These are phyloP conservation scores for Hypoxylon sp. DNA, from an alignment of 2,329 filamentous ascomycete genomes.

Conservation along the genomic window DNA sequence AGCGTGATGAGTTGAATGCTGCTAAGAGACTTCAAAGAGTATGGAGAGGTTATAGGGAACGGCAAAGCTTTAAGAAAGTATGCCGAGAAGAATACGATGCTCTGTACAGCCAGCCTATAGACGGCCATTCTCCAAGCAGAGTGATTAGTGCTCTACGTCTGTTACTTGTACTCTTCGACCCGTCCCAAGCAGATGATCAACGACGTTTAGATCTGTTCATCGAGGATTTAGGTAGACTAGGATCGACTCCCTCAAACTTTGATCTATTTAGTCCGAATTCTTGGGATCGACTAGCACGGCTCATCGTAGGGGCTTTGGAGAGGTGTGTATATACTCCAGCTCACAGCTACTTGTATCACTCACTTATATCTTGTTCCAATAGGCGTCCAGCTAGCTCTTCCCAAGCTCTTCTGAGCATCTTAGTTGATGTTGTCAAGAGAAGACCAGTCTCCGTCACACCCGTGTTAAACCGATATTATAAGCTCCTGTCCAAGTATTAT, in stretches of 20 bases:
- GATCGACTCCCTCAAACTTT: conserved; percentile 30
- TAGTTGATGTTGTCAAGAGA: conserved; percentile 53
- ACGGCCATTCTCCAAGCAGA: conserved; percentile 50
- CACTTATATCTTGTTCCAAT: conserved; percentile 31
- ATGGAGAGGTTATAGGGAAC: conserved; percentile 83
- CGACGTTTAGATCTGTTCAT: conserved; percentile 63
- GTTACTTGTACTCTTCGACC: conserved; percentile 66
- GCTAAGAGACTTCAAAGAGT: conserved; percentile 80
- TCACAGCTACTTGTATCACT: background rate
- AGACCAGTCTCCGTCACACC: conserved; percentile 52
- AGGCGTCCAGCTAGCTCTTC: conserved; percentile 48
- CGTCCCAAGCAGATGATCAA: conserved; percentile 62
- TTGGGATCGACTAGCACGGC: conserved; percentile 49
- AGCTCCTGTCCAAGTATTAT: conserved; percentile 57
- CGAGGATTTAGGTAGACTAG: conserved; percentile 56
- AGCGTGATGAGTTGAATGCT: conserved; percentile 83
- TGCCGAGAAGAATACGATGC: conserved; percentile 76
- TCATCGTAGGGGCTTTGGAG: conserved; percentile 51
- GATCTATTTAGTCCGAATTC: conserved; percentile 38
- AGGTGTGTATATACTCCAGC: conserved; percentile 41
- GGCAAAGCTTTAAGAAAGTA: conserved; percentile 69
- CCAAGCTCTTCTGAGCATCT: conserved; percentile 56
- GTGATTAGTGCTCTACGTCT: conserved; percentile 61
- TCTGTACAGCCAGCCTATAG: conserved; percentile 61
- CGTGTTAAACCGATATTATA: conserved; percentile 58